A percentile compares a stretch with the other conserved stretches of the same genome.
Evolutionary conservation across 1,284 basidiomycete species (phyloP).

Genomic region (Malassezia yamatoensis): DNA sequence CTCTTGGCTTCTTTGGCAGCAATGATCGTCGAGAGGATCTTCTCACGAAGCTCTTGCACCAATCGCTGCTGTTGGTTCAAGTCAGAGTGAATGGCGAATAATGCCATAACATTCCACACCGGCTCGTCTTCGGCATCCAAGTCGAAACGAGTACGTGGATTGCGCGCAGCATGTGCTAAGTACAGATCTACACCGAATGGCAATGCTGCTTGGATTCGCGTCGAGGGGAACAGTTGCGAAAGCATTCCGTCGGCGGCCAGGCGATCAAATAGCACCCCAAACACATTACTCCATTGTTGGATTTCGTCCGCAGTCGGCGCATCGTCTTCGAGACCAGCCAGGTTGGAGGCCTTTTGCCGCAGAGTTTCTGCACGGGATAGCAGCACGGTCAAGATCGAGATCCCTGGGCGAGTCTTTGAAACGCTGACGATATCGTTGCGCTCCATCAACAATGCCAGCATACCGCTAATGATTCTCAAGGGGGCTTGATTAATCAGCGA

Average conservation of each 20-base stretch:
- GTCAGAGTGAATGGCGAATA: slow-evolving; percentile 72
- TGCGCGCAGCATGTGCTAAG: slow-evolving; percentile 23
- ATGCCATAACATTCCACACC: slow-evolving; percentile 82
- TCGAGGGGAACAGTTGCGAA: slow-evolving; percentile 76
- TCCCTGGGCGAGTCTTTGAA: slow-evolving; percentile 67
- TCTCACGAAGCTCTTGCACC: slow-evolving; percentile 76
- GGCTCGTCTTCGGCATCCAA: slow-evolving; percentile 73
- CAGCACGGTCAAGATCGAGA: slow-evolving; percentile 83
- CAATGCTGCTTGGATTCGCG: slow-evolving; percentile 57
- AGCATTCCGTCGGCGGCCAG: slow-evolving; percentile 58
- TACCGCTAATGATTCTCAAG: slow-evolving; percentile 71
- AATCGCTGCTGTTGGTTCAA: slow-evolving; percentile 75
- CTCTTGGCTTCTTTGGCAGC: slow-evolving; percentile 54
- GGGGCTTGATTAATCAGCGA: slow-evolving; percentile 67
- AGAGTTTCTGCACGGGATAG: slow-evolving; percentile 83
- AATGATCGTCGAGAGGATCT: slow-evolving; percentile 75
- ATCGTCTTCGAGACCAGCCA: slow-evolving; percentile 12
- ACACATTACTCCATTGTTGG: slow-evolving; percentile 64
- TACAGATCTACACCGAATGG: slow-evolving; percentile 51
- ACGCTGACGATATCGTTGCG: slow-evolving; percentile 65
- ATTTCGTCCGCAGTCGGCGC: slow-evolving; percentile 58
- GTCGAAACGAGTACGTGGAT: slow-evolving; percentile 18
- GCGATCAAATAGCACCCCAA: slow-evolving; percentile 70
- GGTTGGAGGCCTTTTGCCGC: slow-evolving; percentile 54
- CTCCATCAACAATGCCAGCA: slow-evolving; percentile 73